Evolutionary conservation across 2,329 filamentous ascomycete genomes (phyloP).

Genomic region (Fusarium pseudocircinatum): DNA sequence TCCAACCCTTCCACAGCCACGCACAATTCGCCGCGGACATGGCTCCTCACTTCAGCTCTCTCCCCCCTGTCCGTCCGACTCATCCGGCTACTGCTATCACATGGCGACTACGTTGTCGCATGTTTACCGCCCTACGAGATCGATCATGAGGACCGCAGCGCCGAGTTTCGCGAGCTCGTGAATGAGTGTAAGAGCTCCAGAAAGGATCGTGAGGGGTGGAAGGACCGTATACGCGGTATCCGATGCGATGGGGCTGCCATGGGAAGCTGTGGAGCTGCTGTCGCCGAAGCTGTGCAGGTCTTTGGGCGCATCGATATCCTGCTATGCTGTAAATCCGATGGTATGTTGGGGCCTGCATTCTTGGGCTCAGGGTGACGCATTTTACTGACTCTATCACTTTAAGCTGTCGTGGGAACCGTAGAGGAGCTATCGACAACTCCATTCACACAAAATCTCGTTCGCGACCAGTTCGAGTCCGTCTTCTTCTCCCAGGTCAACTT

Average conservation of each 20-base stretch:
- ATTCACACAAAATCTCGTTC: constrained; percentile 79
- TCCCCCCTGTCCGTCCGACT: constrained; percentile 87
- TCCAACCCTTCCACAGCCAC: constrained; percentile 59
- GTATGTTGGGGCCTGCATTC: constrained; percentile 53
- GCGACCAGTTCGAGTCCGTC: constrained; percentile 92
- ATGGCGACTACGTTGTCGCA: constrained; percentile 90
- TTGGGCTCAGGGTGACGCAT: not conserved
- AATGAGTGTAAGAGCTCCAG: constrained; percentile 71
- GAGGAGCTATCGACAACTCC: constrained; percentile 84
- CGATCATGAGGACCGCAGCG: constrained; percentile 77
- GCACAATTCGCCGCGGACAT: constrained; percentile 82
- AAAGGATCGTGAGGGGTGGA: constrained; percentile 80
- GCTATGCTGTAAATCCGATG: constrained; percentile 88
- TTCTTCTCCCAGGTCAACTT: constrained; percentile 98
- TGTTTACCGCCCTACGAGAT: constrained; percentile 83
- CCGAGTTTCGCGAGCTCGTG: constrained; percentile 83
- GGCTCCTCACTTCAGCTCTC: constrained; percentile 89
- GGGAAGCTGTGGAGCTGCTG: constrained; percentile 81
- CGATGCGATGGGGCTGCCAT: constrained; percentile 70
- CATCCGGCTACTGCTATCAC: constrained; percentile 82
- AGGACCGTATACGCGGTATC: constrained; percentile 76
- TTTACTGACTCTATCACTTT: constrained; percentile 23
- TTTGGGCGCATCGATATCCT: constrained; percentile 92
- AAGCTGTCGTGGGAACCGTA: constrained; percentile 89
- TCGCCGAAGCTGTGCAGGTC: constrained; percentile 84